Evolutionary conservation across 2,329 filamentous ascomycete genomes (phyloP), one percentile per base, ranked within the genome.

Genomic region (Saccharata proteae): DNA sequence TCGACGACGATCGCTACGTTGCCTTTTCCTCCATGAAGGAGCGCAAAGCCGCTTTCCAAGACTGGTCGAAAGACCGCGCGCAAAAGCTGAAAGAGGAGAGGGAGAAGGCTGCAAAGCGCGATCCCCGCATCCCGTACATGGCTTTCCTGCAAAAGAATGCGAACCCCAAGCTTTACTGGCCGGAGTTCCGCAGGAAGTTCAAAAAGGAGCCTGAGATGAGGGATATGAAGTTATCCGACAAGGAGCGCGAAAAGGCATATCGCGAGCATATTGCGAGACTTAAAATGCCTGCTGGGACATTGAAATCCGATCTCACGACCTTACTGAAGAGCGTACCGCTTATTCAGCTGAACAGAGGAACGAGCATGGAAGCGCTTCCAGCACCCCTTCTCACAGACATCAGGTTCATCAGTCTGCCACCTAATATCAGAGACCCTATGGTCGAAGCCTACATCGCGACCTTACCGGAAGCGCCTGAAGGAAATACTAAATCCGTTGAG

Each of bases 101-200:
- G 36, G 78, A 77, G 15, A 76, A 69, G 38, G 72, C 85, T 49
- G 79, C 80, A 54, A 88, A 83, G 60, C 73, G 74, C 40, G 85
- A 96, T 46, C 88, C 90, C 1, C 67, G 71, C 27, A 79, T 93
- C 41, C 74, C 78, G 1, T 98, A 92, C 52, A 61, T 96, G 38
- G 69, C 71, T 0, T 80, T 98, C 40, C 63, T 98, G 17, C 75
- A 88, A 40, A 72, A 78, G 29, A 72, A 84, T 43, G 88, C 86
- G 0, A 90, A 78, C 0, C 79, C 83, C 0, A 96, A 93, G 58
- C 67, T 98, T 1, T 98, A 93, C 64, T 98, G 90, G 90, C 79
- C 83, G 0, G 90, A 98, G 52, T 98, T 98, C 58, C 84, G 82
- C 46, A 69, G 90, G 19, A 98, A 94, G 51, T 90, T 75, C 57